phyloP scores from a whole-genome alignment of 345 rosid species.

The Moricandia arvensis region DNA sequence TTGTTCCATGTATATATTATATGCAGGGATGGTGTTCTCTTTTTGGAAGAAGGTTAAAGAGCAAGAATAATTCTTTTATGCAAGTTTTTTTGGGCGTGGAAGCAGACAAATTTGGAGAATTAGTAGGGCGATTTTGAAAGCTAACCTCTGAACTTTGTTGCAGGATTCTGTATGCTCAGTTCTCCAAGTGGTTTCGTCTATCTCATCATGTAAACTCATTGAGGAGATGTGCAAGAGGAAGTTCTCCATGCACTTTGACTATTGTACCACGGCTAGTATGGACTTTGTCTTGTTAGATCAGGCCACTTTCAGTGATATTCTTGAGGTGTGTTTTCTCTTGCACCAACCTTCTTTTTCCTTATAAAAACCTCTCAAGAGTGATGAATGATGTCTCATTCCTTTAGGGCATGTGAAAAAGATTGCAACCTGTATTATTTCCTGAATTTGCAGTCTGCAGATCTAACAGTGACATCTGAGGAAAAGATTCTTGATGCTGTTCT shows the following conservation, averaged over 20 bases:
- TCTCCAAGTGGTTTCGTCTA: slow-evolving; percentile 70
- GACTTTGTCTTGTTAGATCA: slow-evolving; percentile 79
- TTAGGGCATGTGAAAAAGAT: neutral
- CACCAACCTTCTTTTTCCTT: neutral
- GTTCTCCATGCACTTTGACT: slow-evolving; percentile 87
- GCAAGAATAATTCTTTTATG: slow-evolving; percentile 87
- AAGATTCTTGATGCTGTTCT: slow-evolving; percentile 83
- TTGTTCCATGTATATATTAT: slow-evolving; percentile 81
- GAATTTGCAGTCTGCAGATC: slow-evolving; percentile 77
- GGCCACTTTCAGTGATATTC: slow-evolving; percentile 62
- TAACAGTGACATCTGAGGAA: slow-evolving; percentile 93
- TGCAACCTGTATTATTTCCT: too few relatives aligned
- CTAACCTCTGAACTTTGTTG: slow-evolving; percentile 90
- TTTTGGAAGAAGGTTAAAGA: slow-evolving; percentile 85
- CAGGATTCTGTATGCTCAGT: slow-evolving; percentile 95
- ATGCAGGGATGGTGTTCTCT: slow-evolving; percentile 98
- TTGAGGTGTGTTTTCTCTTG: slow-evolving; percentile 55
- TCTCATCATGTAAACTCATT: slow-evolving; percentile 84
- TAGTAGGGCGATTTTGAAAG: slow-evolving; percentile 51
- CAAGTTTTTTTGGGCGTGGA: slow-evolving; percentile 87
- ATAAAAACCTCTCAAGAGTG: neutral
- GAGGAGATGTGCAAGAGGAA: slow-evolving; percentile 87
- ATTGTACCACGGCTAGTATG: slow-evolving; percentile 79
- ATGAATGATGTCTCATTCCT: neutral
- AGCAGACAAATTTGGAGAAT: slow-evolving; percentile 79